phyloP scores from a whole-genome alignment of 305 asterid genomes.

The Plantago coronopus region DNA sequence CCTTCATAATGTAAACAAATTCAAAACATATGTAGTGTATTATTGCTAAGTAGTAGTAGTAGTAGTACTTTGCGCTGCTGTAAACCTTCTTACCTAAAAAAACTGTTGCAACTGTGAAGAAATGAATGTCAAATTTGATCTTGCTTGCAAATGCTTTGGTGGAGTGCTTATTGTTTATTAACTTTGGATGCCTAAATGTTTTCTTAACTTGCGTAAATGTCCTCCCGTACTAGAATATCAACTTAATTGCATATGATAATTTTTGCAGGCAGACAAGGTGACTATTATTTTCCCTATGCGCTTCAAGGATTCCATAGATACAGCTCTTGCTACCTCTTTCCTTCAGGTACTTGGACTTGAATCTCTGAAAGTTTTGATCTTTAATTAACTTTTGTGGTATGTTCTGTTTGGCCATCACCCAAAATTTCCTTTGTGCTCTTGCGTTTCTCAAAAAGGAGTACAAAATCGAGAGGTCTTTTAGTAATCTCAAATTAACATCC shows the following conservation, averaged over 20 bases:
- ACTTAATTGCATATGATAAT: conserved; percentile 25
- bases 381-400: conserved; percentile 1
- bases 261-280: conserved; percentile 69
- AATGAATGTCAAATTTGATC: conserved; percentile 1
- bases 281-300: conserved; percentile 82
- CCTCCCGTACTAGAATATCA: conserved; percentile 3
- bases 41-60: too few relatives aligned
- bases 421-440: neutral
- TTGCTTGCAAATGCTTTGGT: conserved; percentile 9
- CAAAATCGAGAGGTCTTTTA: neutral
- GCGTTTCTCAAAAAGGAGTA: conserved; percentile 6
- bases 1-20: neutral
- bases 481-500: neutral
- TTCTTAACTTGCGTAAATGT: conserved; percentile 1
- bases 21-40: neutral
- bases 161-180: conserved; percentile 11
- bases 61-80: neutral
- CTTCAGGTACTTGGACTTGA: conserved; percentile 56
- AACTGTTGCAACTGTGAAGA: neutral
- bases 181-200: conserved; percentile 16
- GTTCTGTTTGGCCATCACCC: conserved; percentile 3
- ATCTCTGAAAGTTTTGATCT: conserved; percentile 14
- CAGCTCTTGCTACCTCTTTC: conserved; percentile 88
- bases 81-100: neutral
- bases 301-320: conserved; percentile 80